phyloP scores from a whole-genome alignment of 179 eudicot genomes.

The Beta corolliflora region DNA sequence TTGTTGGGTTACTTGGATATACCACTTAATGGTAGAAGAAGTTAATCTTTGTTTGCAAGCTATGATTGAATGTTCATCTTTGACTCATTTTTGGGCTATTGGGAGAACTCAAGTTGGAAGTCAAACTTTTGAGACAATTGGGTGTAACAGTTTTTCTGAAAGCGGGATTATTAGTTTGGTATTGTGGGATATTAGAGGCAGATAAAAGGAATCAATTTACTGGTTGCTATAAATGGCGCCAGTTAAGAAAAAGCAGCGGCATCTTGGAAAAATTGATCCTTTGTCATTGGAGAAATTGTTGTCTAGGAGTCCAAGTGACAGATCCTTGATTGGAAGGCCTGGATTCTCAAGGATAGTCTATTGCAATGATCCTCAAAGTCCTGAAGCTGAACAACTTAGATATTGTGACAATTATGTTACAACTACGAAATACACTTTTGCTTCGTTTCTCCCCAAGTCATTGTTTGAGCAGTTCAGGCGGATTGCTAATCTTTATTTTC shows the following conservation, averaged over 20 bases:
- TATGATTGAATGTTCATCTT: neutral
- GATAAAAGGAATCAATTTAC: neutral
- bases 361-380: slow-evolving; percentile 58
- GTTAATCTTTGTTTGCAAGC: neutral
- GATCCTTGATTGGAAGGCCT: slow-evolving; percentile 60
- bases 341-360: slow-evolving; percentile 78
- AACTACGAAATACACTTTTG: slow-evolving; percentile 67
- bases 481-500: slow-evolving; percentile 76
- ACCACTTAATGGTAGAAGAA: neutral
- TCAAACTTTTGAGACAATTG: neutral
- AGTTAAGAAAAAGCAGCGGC: slow-evolving; percentile 30
- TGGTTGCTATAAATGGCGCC: slow-evolving; percentile 18
- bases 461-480: slow-evolving; percentile 85
- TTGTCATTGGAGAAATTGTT: slow-evolving; percentile 25
- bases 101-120: neutral
- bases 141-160: neutral
- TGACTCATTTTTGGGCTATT: neutral
- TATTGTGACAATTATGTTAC: slow-evolving; percentile 62
- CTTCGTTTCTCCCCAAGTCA: slow-evolving; percentile 64
- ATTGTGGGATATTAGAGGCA: neutral
- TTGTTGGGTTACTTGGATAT: neutral
- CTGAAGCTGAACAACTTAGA: slow-evolving; percentile 37
- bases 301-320: slow-evolving; percentile 33
- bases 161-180: neutral
- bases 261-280: slow-evolving; percentile 28